phyloP scores from a whole-genome alignment of 331 rosid species.

The Malus hybrid region DNA sequence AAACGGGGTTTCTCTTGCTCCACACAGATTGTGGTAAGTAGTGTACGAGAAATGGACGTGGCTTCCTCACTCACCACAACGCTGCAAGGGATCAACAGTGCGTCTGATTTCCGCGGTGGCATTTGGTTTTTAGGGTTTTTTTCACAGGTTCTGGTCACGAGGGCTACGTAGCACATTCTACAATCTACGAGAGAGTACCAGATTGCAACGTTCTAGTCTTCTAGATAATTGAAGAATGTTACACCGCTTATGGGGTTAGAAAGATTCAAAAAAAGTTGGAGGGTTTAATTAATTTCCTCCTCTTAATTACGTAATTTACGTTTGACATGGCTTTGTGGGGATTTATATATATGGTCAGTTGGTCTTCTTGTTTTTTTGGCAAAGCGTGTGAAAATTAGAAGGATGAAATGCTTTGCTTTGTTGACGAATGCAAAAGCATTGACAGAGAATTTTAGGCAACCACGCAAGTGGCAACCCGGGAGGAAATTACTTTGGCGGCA shows the following conservation, averaged over 20 bases:
- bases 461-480: background rate
- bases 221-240: too few relatives aligned
- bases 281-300: too few relatives aligned
- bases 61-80: background rate
- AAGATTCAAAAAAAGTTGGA: too few relatives aligned
- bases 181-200: background rate
- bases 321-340: too few relatives aligned
- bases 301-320: too few relatives aligned
- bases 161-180: background rate
- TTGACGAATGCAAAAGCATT: background rate
- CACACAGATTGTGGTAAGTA: background rate
- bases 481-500: background rate
- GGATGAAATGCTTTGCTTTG: background rate
- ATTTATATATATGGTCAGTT: too few relatives aligned
- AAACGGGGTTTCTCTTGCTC: background rate
- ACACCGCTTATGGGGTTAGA: too few relatives aligned
- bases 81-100: background rate
- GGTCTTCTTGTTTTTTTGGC: too few relatives aligned
- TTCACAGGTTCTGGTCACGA: too few relatives aligned
- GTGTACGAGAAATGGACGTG: background rate
- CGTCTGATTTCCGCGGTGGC: too few relatives aligned
- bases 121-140: too few relatives aligned
- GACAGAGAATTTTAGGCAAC: background rate
- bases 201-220: too few relatives aligned
- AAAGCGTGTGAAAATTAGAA: background rate